Conservation (phyloP, 257 asterid genomes). For the Solanum chilense region DNA sequence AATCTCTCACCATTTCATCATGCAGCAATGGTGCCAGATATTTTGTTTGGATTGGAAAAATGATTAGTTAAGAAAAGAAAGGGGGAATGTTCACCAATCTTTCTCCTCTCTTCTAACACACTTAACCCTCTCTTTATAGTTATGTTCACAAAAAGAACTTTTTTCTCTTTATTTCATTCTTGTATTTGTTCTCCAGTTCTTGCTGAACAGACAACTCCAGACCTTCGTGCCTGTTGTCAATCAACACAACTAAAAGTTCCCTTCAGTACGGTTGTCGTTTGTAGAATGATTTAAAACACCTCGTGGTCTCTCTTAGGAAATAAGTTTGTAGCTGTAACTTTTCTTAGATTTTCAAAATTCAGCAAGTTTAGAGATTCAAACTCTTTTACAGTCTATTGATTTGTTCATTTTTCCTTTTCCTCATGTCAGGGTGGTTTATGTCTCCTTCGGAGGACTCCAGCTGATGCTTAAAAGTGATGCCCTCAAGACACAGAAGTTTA, state of each 20-base stretch:
- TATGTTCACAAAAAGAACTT: background rate
- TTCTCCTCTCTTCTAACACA: background rate
- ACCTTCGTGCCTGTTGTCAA: background rate
- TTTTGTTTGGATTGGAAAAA: background rate
- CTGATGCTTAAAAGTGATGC: constrained; percentile 60
- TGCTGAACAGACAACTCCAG: background rate
- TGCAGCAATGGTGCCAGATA: background rate
- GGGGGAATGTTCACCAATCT: background rate
- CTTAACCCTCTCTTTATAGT: background rate
- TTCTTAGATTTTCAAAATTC: background rate
- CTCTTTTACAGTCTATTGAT: background rate
- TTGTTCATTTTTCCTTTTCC: background rate
- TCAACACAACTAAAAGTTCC: background rate
- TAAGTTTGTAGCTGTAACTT: background rate
- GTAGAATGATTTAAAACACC: background rate
- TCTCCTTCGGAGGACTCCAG: constrained; percentile 94
- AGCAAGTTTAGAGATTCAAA: background rate
- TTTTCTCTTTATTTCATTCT: background rate
- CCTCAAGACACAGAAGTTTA: constrained; percentile 41
- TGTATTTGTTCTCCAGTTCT: background rate
- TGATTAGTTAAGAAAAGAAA: background rate
- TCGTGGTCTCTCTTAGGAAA: background rate
- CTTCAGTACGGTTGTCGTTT: background rate
- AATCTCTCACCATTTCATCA: background rate
- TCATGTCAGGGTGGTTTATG: constrained; percentile 38